Percentiles rank a stretch among this genome's conserved stretches.
These are phyloP conservation scores for Zygnema circumcarinatum DNA, from an alignment of 139 green algal genomes.

Conservation along the genomic window DNA sequence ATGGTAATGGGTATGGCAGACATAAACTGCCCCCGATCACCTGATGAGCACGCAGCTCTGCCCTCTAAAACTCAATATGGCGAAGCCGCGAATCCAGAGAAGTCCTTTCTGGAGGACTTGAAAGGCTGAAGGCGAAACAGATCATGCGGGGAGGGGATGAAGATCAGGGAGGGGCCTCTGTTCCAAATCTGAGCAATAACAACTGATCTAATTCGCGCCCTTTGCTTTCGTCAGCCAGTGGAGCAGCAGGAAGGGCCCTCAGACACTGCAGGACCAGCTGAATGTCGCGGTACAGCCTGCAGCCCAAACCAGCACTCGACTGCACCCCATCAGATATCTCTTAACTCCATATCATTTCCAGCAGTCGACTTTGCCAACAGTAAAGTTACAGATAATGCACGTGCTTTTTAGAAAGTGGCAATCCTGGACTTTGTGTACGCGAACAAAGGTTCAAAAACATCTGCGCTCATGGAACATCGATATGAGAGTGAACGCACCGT, in stretches of 20 bases:
- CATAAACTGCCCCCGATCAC: too few relatives aligned
- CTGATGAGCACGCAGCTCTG: too few relatives aligned
- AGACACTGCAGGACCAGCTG: slow-evolving; percentile 38
- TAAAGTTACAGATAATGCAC: not conserved
- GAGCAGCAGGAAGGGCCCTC: slow-evolving; percentile 16
- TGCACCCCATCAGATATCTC: not conserved
- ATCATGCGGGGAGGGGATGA: too few relatives aligned
- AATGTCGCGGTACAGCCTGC: slow-evolving; percentile 37
- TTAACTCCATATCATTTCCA: not conserved
- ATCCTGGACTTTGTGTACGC: not conserved
- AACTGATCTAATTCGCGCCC: slow-evolving; percentile 23
- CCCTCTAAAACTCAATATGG: too few relatives aligned
- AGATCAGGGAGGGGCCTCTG: slow-evolving; percentile 11
- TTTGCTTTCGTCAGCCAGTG: not conserved
- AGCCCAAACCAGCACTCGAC: not conserved
- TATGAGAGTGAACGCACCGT: not conserved
- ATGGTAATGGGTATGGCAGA: too few relatives aligned
- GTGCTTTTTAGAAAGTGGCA: not conserved
- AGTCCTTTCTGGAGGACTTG: too few relatives aligned
- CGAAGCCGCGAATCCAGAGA: too few relatives aligned
- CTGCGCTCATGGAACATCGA: too few relatives aligned
- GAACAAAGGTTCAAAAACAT: not conserved
- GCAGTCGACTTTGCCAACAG: not conserved
- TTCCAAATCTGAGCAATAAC: slow-evolving; percentile 5
- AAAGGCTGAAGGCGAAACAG: too few relatives aligned